Evolutionary conservation across 768 basidiomycete genomes (phyloP).

Genomic region (Paxillus involutus): DNA sequence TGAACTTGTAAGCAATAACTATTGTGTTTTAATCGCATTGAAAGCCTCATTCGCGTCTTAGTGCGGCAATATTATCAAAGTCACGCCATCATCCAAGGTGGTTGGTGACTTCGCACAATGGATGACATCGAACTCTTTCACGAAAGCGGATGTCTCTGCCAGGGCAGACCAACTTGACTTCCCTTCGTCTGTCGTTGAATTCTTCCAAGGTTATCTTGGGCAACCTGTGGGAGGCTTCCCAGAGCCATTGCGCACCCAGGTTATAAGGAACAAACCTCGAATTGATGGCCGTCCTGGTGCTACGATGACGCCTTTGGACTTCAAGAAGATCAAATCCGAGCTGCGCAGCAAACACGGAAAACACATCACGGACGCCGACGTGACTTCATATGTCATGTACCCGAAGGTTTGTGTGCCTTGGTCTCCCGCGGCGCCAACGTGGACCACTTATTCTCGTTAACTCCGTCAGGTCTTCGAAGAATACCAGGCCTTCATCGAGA

Average conservation of each 20-base stretch:
- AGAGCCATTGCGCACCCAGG: slow-evolving; percentile 85
- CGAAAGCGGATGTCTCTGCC: slow-evolving; percentile 81
- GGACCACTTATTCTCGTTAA: slow-evolving; percentile 10
- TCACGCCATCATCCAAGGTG: slow-evolving; percentile 98
- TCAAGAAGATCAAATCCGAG: slow-evolving; percentile 94
- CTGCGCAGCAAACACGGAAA: slow-evolving; percentile 93
- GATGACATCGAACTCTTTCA: slow-evolving; percentile 94
- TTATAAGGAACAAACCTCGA: slow-evolving; percentile 92
- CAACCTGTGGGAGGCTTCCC: slow-evolving; percentile 99
- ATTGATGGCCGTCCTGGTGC: slow-evolving; percentile 94
- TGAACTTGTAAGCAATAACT: slow-evolving; percentile 63
- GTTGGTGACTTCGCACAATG: slow-evolving; percentile 99
- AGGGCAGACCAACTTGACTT: slow-evolving; percentile 92
- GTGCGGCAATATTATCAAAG: slow-evolving; percentile 99
- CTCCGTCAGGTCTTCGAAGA: slow-evolving; percentile 87
- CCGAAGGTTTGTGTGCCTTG: slow-evolving; percentile 66
- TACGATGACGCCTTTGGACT: slow-evolving; percentile 84
- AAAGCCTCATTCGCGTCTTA: slow-evolving; percentile 29
- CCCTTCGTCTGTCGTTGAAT: slow-evolving; percentile 95
- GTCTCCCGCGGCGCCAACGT: slow-evolving; percentile 2
- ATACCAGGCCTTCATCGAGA: slow-evolving; percentile 91
- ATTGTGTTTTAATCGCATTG: background rate
- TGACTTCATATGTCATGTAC: slow-evolving; percentile 97
- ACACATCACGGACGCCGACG: slow-evolving; percentile 91
- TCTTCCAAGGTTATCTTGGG: slow-evolving; percentile 99